Percentiles rank a stretch among this genome's conserved stretches.
These are phyloP conservation scores for Populus ilicifolia DNA, from an alignment of 345 rosid genomes.

Conservation along the genomic window DNA sequence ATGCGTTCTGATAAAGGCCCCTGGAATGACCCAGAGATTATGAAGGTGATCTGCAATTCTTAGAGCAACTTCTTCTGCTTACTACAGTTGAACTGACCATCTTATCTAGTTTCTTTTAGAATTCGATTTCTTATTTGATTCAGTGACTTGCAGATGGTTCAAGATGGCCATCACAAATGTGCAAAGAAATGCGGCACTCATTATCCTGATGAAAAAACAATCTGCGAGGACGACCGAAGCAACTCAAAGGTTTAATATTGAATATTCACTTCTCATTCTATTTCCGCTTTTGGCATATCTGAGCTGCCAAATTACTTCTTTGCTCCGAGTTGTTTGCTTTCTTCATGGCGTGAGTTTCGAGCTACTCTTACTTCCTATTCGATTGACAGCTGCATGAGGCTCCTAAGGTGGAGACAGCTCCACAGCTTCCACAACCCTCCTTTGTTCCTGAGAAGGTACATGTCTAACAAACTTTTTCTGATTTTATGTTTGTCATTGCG, in stretches of 20 bases:
- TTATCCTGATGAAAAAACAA: conserved; percentile 40
- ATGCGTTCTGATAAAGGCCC: conserved; percentile 95
- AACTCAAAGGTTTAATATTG: conserved; percentile 40
- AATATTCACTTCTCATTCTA: background rate
- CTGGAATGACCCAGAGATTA: conserved; percentile 68
- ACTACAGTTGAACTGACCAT: background rate
- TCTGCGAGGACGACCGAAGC: conserved; percentile 39
- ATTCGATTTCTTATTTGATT: background rate
- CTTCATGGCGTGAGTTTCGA: background rate
- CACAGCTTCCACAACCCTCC: conserved; percentile 24
- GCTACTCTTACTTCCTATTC: conserved; percentile 5
- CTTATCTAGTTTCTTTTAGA: background rate
- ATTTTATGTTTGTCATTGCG: no score
- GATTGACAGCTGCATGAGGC: conserved; percentile 40
- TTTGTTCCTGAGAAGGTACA: conserved; percentile 38
- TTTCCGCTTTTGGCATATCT: background rate
- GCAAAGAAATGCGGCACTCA: conserved; percentile 30
- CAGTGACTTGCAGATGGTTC: conserved; percentile 54
- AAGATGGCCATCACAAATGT: conserved; percentile 68
- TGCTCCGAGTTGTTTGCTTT: background rate
- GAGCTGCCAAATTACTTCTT: background rate
- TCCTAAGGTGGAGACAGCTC: conserved; percentile 26
- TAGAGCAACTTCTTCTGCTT: background rate
- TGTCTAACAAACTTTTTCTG: conserved; percentile 6
- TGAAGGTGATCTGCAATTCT: conserved; percentile 46